Percentiles rank a stretch among this genome's conserved stretches.
phyloP scores from a whole-genome alignment of 805 yeast species.

The Phaffomyces antillensis region DNA sequence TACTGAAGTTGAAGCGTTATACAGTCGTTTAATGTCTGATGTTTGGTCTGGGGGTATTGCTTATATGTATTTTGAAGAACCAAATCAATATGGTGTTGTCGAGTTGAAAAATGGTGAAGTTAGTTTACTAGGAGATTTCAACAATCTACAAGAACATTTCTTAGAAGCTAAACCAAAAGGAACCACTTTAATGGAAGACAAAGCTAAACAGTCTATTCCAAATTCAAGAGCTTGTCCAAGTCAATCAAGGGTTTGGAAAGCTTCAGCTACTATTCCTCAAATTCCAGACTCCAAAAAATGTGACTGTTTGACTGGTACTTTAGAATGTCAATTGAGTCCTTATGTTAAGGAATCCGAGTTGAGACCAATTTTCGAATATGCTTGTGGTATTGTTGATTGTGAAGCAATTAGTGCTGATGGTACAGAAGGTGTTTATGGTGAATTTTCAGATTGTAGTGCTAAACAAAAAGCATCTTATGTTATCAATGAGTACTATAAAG shows the following conservation, averaged over 20 bases:
- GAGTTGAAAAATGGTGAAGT: constrained; percentile 37
- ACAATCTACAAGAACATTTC: constrained; percentile 47
- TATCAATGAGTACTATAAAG: constrained; percentile 53
- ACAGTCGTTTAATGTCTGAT: constrained; percentile 59
- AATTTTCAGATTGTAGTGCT: constrained; percentile 57
- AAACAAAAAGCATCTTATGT: constrained; percentile 57
- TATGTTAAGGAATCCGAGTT: constrained; percentile 42
- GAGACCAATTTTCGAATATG: constrained; percentile 45
- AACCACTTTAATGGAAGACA: constrained; percentile 25
- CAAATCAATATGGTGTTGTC: constrained; percentile 68
- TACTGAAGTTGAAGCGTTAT: constrained; percentile 61
- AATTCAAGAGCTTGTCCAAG: constrained; percentile 46
- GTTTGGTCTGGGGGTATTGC: constrained; percentile 86
- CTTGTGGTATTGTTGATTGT: constrained; percentile 56
- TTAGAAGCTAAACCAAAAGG: constrained; percentile 40
- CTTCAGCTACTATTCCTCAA: constrained; percentile 55
- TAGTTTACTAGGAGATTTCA: constrained; percentile 52
- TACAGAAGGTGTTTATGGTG: constrained; percentile 53
- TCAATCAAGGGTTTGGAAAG: constrained; percentile 48
- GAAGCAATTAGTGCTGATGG: constrained; percentile 55
- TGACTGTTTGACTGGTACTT: constrained; percentile 48
- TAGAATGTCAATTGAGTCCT: constrained; percentile 49
- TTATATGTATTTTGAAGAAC: constrained; percentile 77
- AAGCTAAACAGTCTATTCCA: constrained; percentile 18
- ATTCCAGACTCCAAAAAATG: constrained; percentile 58